Conservation (phyloP, 257 asterid genomes). For the Nicotiana benthamiana region DNA sequence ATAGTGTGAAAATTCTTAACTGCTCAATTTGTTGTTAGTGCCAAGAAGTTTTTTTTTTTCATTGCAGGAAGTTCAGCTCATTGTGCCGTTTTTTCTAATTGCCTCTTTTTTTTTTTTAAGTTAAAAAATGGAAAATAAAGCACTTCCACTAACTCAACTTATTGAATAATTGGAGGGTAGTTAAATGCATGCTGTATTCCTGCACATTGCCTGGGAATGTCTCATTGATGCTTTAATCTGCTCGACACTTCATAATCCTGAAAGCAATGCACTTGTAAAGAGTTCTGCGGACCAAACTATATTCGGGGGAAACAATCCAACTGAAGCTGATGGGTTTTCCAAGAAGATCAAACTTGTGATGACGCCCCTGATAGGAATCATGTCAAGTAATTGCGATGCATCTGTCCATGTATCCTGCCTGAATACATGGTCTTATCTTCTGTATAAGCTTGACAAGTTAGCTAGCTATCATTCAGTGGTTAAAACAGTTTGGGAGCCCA, state of each 20-base stretch:
- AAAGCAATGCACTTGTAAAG: constrained; percentile 10
- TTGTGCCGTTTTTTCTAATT: neutral
- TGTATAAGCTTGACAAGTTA: constrained; percentile 59
- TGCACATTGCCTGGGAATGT: constrained; percentile 82
- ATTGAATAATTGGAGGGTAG: neutral
- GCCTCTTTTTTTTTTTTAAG: neutral
- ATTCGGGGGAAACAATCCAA: constrained; percentile 18
- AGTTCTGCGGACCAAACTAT: constrained; percentile 15
- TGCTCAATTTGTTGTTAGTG: neutral
- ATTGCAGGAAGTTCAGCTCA: neutral
- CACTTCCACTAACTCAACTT: neutral
- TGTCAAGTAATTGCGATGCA: constrained; percentile 60
- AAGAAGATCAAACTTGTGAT: constrained; percentile 62
- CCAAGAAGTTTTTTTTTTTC: neutral
- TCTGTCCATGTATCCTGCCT: constrained; percentile 68
- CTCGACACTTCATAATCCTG: constrained; percentile 33
- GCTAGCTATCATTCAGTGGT: constrained; percentile 35
- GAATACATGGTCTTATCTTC: constrained; percentile 74
- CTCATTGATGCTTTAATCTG: constrained; percentile 55
- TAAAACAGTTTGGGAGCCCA: constrained; percentile 60
- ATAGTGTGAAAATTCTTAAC: neutral
- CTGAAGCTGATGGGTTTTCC: constrained; percentile 25
- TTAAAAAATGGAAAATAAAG: neutral
- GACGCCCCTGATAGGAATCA: constrained; percentile 61
- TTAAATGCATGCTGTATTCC: constrained; percentile 11